Percentiles rank a stretch among this genome's conserved stretches.
Evolutionary conservation across 1,284 basidiomycete species (phyloP).

Genomic region (Gomphus sp.): DNA sequence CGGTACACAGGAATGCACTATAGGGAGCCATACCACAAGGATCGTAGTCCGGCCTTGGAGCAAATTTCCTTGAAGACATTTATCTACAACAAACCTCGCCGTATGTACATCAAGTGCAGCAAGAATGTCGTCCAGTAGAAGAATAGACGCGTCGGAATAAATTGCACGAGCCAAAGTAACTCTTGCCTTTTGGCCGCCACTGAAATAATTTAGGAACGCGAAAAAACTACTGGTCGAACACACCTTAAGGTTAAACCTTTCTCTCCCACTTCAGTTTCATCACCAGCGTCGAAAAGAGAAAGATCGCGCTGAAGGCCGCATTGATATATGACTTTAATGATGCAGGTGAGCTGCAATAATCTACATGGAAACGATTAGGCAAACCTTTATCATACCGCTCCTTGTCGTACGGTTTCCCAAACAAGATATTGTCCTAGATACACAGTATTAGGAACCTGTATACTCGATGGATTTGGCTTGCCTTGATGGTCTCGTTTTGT

Average conservation of each 20-base stretch:
- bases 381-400: constrained; percentile 33
- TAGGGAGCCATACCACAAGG: constrained; percentile 46
- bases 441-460: not conserved
- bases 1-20: not conserved
- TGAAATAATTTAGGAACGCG: constrained; percentile 17
- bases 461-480: constrained; percentile 6
- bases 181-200: constrained; percentile 72
- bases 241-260: constrained; percentile 20
- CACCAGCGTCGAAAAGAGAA: constrained; percentile 32
- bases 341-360: not conserved
- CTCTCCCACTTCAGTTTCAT: constrained; percentile 29
- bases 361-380: not conserved
- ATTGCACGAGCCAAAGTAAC: constrained; percentile 68
- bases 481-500: constrained; percentile 42
- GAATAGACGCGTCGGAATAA: constrained; percentile 50
- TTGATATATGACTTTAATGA: constrained; percentile 19
- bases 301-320: constrained; percentile 30
- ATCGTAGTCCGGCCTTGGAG: constrained; percentile 62
- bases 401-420: constrained; percentile 33
- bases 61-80: constrained; percentile 64
- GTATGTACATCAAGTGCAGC: constrained; percentile 47
- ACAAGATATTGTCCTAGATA: constrained; percentile 33
- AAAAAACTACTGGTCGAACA: not conserved
- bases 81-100: constrained; percentile 66
- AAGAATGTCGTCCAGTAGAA: constrained; percentile 56